These are phyloP conservation scores for Pseudovirgaria hyperparasitica DNA, from an alignment of 2,329 filamentous ascomycete species.

Conservation along the genomic window DNA sequence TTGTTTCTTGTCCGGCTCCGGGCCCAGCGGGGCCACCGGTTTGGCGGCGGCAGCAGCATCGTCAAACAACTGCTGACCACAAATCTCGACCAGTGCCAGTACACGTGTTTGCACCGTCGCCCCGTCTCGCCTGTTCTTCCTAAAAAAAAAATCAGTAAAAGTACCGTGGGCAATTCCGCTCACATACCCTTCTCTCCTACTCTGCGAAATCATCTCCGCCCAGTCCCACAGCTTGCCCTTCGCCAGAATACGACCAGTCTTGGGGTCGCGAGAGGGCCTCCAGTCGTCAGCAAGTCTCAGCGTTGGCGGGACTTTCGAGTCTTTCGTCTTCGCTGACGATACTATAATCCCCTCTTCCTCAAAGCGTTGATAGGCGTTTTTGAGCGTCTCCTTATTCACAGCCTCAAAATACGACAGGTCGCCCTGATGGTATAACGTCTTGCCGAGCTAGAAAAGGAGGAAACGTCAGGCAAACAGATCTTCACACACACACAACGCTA, in stretches of 20 bases:
- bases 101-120: constrained; percentile 78
- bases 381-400: constrained; percentile 94
- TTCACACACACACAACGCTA: constrained; percentile 1
- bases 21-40: neutral
- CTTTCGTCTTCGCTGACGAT: constrained; percentile 51
- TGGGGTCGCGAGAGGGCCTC: constrained; percentile 53
- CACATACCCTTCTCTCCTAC: constrained; percentile 61
- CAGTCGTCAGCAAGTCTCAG: constrained; percentile 63
- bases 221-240: constrained; percentile 82
- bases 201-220: constrained; percentile 73
- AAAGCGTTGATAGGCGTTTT: constrained; percentile 81
- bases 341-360: constrained; percentile 83
- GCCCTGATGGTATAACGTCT: constrained; percentile 94
- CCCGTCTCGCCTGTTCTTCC: constrained; percentile 87
- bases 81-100: constrained; percentile 58
- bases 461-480: too few relatives aligned
- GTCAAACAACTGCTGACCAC: constrained; percentile 59
- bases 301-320: constrained; percentile 45
- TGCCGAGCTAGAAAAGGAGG: constrained; percentile 55
- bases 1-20: neutral
- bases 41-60: constrained; percentile 10
- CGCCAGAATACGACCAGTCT: constrained; percentile 49
- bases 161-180: neutral
- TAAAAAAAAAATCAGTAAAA: constrained; percentile 9
- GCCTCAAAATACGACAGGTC: constrained; percentile 96